phyloP scores from a whole-genome alignment of 257 asterid species.

The Plantago elongata region DNA sequence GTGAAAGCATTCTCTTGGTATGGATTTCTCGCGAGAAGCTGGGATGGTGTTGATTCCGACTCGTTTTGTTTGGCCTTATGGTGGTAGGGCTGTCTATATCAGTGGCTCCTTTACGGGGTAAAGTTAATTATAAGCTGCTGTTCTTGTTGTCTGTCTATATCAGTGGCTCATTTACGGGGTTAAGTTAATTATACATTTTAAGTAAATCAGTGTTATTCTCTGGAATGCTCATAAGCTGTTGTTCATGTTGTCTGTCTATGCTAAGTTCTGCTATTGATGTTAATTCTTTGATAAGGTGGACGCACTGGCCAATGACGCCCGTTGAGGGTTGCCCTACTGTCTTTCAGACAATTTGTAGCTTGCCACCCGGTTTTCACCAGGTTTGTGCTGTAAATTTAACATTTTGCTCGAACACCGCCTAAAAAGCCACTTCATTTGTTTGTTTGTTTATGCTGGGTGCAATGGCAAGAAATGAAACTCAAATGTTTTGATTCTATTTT shows the following conservation, averaged over 20 bases:
- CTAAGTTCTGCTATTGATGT: constrained; percentile 13
- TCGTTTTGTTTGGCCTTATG: constrained; percentile 84
- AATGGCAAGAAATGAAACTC: not conserved
- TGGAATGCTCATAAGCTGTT: not conserved
- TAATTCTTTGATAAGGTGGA: constrained; percentile 50
- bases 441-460: not conserved
- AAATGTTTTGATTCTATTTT: not conserved
- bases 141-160: constrained; percentile 66
- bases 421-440: not conserved
- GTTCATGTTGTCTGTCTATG: constrained; percentile 7
- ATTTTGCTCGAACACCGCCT: constrained; percentile 8
- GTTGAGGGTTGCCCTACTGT: constrained; percentile 84
- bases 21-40: constrained; percentile 56
- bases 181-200: constrained; percentile 20
- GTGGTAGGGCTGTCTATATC: constrained; percentile 72
- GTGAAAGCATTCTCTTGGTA: constrained; percentile 43
- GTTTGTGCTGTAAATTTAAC: constrained; percentile 35
- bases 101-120: constrained; percentile 80
- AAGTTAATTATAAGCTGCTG: too few relatives aligned
- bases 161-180: constrained; percentile 89
- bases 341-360: constrained; percentile 69
- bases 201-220: constrained; percentile 2
- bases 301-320: constrained; percentile 78
- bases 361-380: constrained; percentile 82
- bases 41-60: constrained; percentile 59